Conservation (phyloP, 345 rosid species). For the Brassica napus region DNA sequence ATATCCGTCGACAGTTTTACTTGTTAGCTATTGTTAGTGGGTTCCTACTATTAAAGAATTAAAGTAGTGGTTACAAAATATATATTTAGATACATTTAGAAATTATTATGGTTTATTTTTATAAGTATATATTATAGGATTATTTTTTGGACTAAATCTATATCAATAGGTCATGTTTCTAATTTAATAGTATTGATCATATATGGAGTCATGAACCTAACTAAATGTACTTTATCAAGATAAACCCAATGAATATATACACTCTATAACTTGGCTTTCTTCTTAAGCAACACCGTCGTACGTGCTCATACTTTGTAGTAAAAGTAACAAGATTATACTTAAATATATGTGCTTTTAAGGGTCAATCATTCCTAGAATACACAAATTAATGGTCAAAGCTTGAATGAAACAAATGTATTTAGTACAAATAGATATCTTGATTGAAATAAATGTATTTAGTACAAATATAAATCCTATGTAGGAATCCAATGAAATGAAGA, state of each 20-base stretch:
- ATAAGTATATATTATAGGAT: too few species aligned
- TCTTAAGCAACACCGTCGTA: constrained; percentile 28
- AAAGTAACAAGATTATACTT: background rate
- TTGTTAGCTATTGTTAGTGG: too few species aligned
- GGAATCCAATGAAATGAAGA: constrained; percentile 26
- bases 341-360: background rate
- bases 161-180: too few species aligned
- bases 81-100: too few species aligned
- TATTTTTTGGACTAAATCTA: too few species aligned
- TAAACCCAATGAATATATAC: constrained; percentile 20
- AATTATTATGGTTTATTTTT: too few species aligned
- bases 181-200: background rate
- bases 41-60: too few species aligned
- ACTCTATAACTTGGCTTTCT: constrained; percentile 19
- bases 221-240: constrained; percentile 9
- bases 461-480: constrained; percentile 20
- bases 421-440: background rate
- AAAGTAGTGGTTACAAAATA: too few species aligned
- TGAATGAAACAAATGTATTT: background rate
- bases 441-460: background rate
- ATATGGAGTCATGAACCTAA: constrained; percentile 6
- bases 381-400: background rate
- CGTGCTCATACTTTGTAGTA: constrained; percentile 8
- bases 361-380: background rate
- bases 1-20: too few species aligned